A percentile compares a stretch with the other conserved stretches of the same genome.
phyloP scores from a whole-genome alignment of 2,329 filamentous ascomycete genomes.

The Clonostachys rosea region DNA sequence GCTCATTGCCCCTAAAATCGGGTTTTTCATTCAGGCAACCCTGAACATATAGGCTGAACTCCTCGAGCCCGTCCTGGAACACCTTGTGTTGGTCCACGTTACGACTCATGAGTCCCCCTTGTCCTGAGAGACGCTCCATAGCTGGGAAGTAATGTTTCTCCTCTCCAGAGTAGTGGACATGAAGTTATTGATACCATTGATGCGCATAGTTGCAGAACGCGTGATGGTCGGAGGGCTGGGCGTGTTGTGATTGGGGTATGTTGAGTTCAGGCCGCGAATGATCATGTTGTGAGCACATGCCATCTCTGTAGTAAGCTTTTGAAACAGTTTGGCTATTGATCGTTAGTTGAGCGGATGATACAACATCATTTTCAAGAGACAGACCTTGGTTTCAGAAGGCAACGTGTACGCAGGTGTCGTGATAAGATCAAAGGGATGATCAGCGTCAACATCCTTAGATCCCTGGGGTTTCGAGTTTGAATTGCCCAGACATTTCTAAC shows the following conservation, averaged over 20 bases:
- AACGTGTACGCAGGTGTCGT: too few species aligned
- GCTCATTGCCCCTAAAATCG: too few species aligned
- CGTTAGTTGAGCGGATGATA: too few species aligned
- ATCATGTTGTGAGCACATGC: slow-evolving; percentile 26
- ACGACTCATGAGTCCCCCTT: slow-evolving; percentile 29
- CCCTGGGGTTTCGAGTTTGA: too few species aligned
- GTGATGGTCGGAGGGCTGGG: slow-evolving; percentile 22
- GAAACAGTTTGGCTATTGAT: background rate
- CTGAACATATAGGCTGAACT: background rate
- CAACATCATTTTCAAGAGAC: too few species aligned
- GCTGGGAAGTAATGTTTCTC: slow-evolving; percentile 30
- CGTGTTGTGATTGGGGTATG: slow-evolving; percentile 25
- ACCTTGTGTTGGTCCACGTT: slow-evolving; percentile 33
- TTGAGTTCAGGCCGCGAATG: slow-evolving; percentile 14
- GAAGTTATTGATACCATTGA: slow-evolving; percentile 22
- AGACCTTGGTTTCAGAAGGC: too few species aligned
- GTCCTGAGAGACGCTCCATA: slow-evolving; percentile 24
- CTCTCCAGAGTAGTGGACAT: slow-evolving; percentile 31
- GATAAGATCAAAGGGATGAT: too few species aligned
- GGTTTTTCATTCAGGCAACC: too few species aligned
- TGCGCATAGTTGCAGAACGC: slow-evolving; percentile 23
- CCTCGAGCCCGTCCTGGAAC: slow-evolving; percentile 27
- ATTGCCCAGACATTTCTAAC: too few species aligned
- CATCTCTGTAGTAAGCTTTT: slow-evolving; percentile 16
- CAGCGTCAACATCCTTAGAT: too few species aligned